Evolutionary conservation across 2,329 filamentous ascomycete genomes (phyloP).

Genomic region (Stachybotrys elegans): DNA sequence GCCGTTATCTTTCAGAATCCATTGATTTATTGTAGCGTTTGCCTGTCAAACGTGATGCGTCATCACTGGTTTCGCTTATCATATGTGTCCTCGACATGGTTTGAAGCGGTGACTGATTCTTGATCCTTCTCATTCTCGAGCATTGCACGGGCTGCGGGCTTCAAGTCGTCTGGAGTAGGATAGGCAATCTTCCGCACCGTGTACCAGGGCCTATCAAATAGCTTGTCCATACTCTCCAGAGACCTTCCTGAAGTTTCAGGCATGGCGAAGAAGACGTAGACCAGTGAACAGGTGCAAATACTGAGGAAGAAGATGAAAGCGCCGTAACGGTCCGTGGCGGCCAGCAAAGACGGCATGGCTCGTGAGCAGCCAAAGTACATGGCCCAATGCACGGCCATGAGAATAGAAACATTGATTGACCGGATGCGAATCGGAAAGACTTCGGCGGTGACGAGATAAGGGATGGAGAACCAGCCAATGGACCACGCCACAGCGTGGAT

Average conservation of each 20-base stretch:
- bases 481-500: constrained; percentile 38
- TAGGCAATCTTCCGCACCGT: constrained; percentile 22
- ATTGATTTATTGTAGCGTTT: too few relatives aligned
- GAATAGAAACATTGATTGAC: constrained; percentile 31
- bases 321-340: constrained; percentile 23
- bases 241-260: constrained; percentile 24
- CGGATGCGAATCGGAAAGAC: constrained; percentile 37
- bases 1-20: too few relatives aligned
- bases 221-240: constrained; percentile 22
- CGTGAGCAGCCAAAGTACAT: constrained; percentile 28
- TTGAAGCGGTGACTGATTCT: too few relatives aligned
- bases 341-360: constrained; percentile 26
- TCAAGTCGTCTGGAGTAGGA: constrained; percentile 18
- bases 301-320: constrained; percentile 23
- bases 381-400: constrained; percentile 38
- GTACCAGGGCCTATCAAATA: constrained; percentile 24
- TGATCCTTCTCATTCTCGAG: too few relatives aligned
- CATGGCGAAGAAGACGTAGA: constrained; percentile 27
- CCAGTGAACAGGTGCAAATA: constrained; percentile 20
- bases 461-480: constrained; percentile 41
- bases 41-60: too few relatives aligned
- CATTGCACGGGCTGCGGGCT: constrained; percentile 1
- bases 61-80: too few relatives aligned
- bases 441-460: constrained; percentile 39
- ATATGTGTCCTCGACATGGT: too few relatives aligned